These are phyloP conservation scores for Odontarrhena argentea DNA, from an alignment of 345 rosid genomes.

Conservation along the genomic window DNA sequence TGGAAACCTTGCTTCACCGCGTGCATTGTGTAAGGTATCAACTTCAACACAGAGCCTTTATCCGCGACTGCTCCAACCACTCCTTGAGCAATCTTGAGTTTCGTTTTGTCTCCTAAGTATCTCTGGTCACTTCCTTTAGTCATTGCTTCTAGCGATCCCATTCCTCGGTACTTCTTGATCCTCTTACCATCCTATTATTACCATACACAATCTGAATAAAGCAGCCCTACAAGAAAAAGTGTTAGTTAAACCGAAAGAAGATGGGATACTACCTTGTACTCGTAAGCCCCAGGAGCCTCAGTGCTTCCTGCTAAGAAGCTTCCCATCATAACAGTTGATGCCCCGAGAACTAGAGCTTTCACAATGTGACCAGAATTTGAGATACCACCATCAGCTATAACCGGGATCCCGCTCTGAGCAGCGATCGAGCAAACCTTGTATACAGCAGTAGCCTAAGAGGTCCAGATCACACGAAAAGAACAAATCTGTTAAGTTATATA, in stretches of 20 bases:
- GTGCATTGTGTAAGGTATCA: conserved; percentile 88
- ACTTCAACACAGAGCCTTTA: conserved; percentile 86
- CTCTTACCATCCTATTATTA: conserved; percentile 57
- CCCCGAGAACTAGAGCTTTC: conserved; percentile 84
- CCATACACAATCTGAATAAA: conserved; percentile 13
- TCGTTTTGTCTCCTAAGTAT: conserved; percentile 80
- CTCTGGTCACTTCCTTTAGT: conserved; percentile 93
- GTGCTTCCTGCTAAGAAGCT: conserved; percentile 91
- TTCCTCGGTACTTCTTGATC: conserved; percentile 84
- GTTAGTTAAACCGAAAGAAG: conserved; percentile 14
- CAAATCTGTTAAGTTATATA: not conserved
- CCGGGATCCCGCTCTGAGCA: conserved; percentile 71
- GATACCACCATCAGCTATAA: conserved; percentile 97
- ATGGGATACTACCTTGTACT: conserved; percentile 52
- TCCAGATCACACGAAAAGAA: conserved; percentile 7
- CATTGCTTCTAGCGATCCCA: conserved; percentile 99
- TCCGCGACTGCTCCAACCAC: conserved; percentile 96
- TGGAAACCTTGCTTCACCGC: conserved; percentile 99
- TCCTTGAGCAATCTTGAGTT: conserved; percentile 97
- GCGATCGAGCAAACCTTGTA: conserved; percentile 87
- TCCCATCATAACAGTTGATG: conserved; percentile 98
- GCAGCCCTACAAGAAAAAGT: not conserved
- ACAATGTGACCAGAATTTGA: conserved; percentile 96
- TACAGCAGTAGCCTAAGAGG: conserved; percentile 84
- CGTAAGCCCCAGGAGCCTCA: conserved; percentile 84